Percentiles rank a stretch among this genome's conserved stretches.
phyloP scores from a whole-genome alignment of 306 rosid species.

The Cicer pinnatifidum region DNA sequence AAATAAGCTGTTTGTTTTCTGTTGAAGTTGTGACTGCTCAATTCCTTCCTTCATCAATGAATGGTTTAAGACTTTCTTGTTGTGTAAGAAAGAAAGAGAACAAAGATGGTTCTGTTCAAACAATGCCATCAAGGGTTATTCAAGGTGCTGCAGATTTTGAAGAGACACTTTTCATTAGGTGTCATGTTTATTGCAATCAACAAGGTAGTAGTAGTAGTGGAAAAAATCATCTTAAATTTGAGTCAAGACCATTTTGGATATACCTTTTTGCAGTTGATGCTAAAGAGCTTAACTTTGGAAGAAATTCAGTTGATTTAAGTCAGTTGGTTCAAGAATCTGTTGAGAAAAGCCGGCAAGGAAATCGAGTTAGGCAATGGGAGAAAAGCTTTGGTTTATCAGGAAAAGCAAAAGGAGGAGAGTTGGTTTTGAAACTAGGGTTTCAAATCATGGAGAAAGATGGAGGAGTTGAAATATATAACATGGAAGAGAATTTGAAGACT shows the following conservation, averaged over 20 bases:
- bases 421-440: constrained; percentile 76
- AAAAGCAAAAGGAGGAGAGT: constrained; percentile 84
- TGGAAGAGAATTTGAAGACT: constrained; percentile 48
- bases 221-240: constrained; percentile 59
- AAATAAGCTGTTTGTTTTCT: constrained; percentile 78
- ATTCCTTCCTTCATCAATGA: constrained; percentile 87
- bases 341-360: constrained; percentile 64
- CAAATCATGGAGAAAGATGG: constrained; percentile 93
- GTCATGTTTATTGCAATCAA: constrained; percentile 67
- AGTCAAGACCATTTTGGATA: constrained; percentile 76
- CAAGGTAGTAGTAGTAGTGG: constrained; percentile 37
- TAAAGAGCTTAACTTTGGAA: constrained; percentile 75
- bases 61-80: constrained; percentile 81
- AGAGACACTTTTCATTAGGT: constrained; percentile 83
- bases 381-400: constrained; percentile 68
- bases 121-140: constrained; percentile 86
- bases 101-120: constrained; percentile 79
- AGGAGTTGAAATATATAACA: constrained; percentile 69
- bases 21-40: constrained; percentile 76
- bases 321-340: constrained; percentile 76
- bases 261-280: constrained; percentile 83
- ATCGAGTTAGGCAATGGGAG: constrained; percentile 82
- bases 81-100: constrained; percentile 87
- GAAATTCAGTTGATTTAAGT: constrained; percentile 68
- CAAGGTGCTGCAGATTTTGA: constrained; percentile 94